Percentiles rank a stretch among this genome's conserved stretches.
Evolutionary conservation across 495 filamentous ascomycete genomes (phyloP).

Genomic region (Hypomontagnella monticulosa): DNA sequence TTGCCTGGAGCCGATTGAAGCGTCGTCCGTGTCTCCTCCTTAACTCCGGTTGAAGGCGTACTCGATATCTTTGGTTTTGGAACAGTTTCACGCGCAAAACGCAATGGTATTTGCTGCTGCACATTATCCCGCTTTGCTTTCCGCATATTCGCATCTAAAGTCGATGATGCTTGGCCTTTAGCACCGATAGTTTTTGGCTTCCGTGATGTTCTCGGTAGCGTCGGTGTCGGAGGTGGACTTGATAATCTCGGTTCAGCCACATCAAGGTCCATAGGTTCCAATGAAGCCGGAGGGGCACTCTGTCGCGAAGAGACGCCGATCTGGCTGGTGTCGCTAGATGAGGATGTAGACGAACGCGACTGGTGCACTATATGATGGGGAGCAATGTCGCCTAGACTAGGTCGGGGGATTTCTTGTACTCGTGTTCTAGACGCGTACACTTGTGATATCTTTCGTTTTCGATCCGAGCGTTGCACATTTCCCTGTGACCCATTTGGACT

Average conservation of each 20-base stretch:
- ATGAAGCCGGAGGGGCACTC: slow-evolving; percentile 7
- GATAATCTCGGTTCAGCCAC: slow-evolving; percentile 27
- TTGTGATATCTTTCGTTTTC: slow-evolving; percentile 47
- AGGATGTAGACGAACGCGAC: slow-evolving; percentile 28
- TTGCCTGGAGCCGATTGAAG: slow-evolving; percentile 20
- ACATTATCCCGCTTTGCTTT: slow-evolving; percentile 4
- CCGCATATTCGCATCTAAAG: background rate
- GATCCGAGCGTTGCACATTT: slow-evolving; percentile 21
- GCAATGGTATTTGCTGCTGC: slow-evolving; percentile 52
- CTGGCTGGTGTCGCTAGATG: background rate
- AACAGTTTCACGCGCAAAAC: slow-evolving; percentile 42
- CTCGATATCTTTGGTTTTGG: slow-evolving; percentile 6
- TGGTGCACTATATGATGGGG: slow-evolving; percentile 24
- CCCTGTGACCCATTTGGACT: slow-evolving; percentile 9
- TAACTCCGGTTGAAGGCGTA: background rate
- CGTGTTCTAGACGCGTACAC: slow-evolving; percentile 39
- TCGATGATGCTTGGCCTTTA: slow-evolving; percentile 13
- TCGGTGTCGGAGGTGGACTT: slow-evolving; percentile 46
- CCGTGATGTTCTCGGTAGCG: slow-evolving; percentile 32
- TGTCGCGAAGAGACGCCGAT: slow-evolving; percentile 13
- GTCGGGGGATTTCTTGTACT: slow-evolving; percentile 17
- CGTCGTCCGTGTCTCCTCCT: slow-evolving; percentile 9
- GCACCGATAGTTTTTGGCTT: background rate
- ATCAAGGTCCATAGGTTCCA: slow-evolving; percentile 33
- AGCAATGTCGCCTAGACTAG: background rate